Evolutionary conservation across 805 yeast genomes (phyloP).

Genomic region (Starmerella cellae): DNA sequence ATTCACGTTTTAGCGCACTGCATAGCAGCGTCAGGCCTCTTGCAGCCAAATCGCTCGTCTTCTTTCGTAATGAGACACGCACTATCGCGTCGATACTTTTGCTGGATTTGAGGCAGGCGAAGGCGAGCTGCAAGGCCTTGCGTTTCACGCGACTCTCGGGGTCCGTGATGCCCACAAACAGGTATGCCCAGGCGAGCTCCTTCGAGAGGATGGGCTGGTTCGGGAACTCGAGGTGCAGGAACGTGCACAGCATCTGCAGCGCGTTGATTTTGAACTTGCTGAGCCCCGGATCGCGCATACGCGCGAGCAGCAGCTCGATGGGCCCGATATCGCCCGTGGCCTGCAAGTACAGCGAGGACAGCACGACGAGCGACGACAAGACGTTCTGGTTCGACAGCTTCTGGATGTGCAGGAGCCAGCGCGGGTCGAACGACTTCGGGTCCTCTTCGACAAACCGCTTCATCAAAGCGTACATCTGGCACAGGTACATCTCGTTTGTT

Average conservation of each 20-base stretch:
- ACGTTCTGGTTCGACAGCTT: background rate
- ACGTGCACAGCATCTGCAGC: background rate
- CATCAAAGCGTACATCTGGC: background rate
- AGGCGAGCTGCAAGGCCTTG: background rate
- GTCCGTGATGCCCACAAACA: background rate
- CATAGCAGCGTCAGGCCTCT: no score
- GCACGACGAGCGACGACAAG: background rate
- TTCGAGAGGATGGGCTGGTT: background rate
- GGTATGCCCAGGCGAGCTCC: background rate
- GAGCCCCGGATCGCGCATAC: background rate
- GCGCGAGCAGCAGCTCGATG: background rate
- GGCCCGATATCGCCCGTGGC: background rate
- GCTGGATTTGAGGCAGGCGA: background rate
- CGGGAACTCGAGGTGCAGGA: background rate
- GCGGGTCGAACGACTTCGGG: background rate
- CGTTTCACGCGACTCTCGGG: background rate
- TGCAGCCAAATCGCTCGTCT: no score
- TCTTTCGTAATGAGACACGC: no score
- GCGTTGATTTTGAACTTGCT: background rate
- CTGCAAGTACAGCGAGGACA: background rate
- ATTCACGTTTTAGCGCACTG: no score
- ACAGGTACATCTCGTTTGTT: background rate
- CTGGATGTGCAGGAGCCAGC: background rate
- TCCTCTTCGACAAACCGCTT: background rate
- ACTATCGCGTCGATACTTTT: no score